phyloP scores from a whole-genome alignment of 73 alveolate species.

The Uronychia binucleata region DNA sequence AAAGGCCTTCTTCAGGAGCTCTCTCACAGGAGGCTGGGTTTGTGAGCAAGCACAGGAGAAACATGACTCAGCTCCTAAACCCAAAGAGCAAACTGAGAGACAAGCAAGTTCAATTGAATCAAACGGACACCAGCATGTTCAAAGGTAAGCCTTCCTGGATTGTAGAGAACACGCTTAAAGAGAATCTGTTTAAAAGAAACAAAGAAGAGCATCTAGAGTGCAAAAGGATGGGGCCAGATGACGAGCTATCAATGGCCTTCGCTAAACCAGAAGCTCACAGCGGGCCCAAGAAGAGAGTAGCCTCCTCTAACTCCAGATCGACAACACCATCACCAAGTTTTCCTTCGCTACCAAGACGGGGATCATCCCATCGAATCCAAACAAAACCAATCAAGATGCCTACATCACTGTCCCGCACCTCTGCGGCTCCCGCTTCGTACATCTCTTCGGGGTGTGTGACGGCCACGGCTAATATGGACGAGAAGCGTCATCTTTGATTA shows the following conservation, averaged over 20 bases:
- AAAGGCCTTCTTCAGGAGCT: too few species aligned
- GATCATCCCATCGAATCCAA: constrained; percentile 34
- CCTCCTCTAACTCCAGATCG: background rate
- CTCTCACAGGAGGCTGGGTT: too few species aligned
- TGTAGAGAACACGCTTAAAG: background rate
- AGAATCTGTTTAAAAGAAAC: background rate
- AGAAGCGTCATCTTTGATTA: constrained; percentile 72
- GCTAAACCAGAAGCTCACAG: background rate
- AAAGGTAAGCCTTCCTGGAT: background rate
- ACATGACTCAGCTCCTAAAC: too few species aligned
- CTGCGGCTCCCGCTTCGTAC: constrained; percentile 35
- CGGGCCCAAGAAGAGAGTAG: background rate
- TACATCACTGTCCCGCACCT: constrained; percentile 54
- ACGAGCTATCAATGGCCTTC: background rate
- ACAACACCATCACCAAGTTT: constrained; percentile 46
- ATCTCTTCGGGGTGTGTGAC: constrained; percentile 85
- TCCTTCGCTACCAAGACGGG: constrained; percentile 72
- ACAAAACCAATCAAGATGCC: constrained; percentile 59
- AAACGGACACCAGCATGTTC: too few species aligned
- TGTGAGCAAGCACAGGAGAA: too few species aligned
- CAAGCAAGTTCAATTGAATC: too few species aligned
- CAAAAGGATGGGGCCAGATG: background rate
- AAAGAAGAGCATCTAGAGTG: background rate
- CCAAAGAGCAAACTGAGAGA: too few species aligned
- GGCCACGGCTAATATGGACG: constrained; percentile 89